Conservation (phyloP, 345 rosid genomes). For the Heritiera fomes region DNA sequence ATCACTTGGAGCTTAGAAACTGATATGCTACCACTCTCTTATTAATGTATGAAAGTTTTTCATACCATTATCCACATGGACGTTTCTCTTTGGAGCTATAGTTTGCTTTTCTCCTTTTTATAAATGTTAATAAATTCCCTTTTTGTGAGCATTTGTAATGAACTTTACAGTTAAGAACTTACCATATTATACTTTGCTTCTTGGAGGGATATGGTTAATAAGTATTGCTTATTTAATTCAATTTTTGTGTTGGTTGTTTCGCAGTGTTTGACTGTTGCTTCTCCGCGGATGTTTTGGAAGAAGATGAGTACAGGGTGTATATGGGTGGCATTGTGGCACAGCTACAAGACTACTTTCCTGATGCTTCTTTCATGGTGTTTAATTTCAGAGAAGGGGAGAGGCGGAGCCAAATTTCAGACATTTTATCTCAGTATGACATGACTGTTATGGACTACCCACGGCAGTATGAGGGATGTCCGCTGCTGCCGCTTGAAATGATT, state of each 20-base stretch:
- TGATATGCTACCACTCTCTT: background rate
- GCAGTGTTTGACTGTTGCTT: constrained; percentile 99
- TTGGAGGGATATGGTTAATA: background rate
- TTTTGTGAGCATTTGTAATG: background rate
- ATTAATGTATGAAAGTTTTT: background rate
- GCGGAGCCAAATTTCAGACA: constrained; percentile 83
- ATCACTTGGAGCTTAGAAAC: constrained; percentile 10
- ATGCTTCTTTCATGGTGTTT: constrained; percentile 96
- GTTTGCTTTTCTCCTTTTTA: background rate
- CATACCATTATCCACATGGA: background rate
- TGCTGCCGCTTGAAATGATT: constrained; percentile 90
- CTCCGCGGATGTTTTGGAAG: constrained; percentile 88
- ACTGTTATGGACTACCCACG: constrained; percentile 99
- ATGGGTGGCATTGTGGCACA: constrained; percentile 93
- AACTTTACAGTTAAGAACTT: background rate
- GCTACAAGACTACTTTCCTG: constrained; percentile 91
- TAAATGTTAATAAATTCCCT: background rate
- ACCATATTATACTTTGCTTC: background rate
- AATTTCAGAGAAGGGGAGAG: constrained; percentile 95
- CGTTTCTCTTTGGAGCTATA: background rate
- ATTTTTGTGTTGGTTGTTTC: constrained; percentile 18
- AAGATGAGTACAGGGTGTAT: constrained; percentile 91
- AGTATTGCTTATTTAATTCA: background rate
- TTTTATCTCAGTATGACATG: constrained; percentile 89
- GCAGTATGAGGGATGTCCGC: constrained; percentile 82